Evolutionary conservation across 164 flowering plant genomes (phyloP).

Genomic region (Hamamelis virginiana): DNA sequence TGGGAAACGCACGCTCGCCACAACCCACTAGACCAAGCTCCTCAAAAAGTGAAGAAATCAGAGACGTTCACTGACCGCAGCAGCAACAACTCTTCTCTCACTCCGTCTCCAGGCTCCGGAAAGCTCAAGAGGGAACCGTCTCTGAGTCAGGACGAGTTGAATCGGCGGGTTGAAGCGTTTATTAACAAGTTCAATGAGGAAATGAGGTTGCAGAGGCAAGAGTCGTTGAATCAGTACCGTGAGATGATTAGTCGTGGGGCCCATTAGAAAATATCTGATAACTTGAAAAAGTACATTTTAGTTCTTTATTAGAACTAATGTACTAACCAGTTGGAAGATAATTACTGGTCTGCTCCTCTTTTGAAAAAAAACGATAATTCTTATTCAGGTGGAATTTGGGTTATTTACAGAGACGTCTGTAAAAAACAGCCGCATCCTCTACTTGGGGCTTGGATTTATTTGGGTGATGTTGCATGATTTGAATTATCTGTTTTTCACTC

Average conservation of each 20-base stretch:
- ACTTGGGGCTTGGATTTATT: too few species aligned
- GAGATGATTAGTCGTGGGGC: slow-evolving; percentile 49
- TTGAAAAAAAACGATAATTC: background rate
- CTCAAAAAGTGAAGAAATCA: slow-evolving; percentile 45
- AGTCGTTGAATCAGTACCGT: slow-evolving; percentile 47
- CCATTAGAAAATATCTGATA: slow-evolving; percentile 5
- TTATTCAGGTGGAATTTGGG: background rate
- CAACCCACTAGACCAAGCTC: slow-evolving; percentile 2
- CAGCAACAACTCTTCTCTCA: slow-evolving; percentile 12
- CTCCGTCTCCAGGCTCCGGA: slow-evolving; percentile 30
- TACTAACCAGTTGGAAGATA: background rate
- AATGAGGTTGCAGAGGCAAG: slow-evolving; percentile 79
- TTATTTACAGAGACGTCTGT: background rate
- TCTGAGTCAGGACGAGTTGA: slow-evolving; percentile 79
- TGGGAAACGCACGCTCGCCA: slow-evolving; percentile 46
- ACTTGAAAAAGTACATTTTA: background rate
- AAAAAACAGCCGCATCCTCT: too few species aligned
- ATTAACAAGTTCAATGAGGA: slow-evolving; percentile 80
- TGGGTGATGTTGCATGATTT: too few species aligned
- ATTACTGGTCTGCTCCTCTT: background rate
- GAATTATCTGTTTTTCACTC: too few species aligned
- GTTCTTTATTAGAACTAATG: background rate
- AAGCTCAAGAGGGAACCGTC: slow-evolving; percentile 56
- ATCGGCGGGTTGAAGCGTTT: slow-evolving; percentile 74
- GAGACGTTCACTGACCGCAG: slow-evolving; percentile 46